Evolutionary conservation across 768 basidiomycete genomes (phyloP).

Genomic region (Trametopsis cervina): DNA sequence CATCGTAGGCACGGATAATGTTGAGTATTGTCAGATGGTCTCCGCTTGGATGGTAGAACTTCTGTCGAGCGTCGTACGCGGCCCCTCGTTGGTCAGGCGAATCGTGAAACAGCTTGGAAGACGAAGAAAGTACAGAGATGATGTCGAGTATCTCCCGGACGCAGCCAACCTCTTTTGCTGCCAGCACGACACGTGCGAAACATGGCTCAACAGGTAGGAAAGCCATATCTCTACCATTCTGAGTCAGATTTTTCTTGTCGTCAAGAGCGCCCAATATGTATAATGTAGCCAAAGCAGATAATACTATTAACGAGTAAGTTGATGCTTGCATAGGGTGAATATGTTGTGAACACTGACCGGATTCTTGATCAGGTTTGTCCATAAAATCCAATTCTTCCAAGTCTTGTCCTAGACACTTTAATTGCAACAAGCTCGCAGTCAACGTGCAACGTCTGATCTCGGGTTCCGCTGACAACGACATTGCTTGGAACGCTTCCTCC

Average conservation of each 20-base stretch:
- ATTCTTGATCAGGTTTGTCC: conserved; percentile 74
- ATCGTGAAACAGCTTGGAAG: conserved; percentile 79
- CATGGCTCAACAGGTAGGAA: conserved; percentile 89
- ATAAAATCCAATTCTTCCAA: conserved; percentile 80
- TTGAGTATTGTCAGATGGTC: conserved; percentile 92
- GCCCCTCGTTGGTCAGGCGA: conserved; percentile 66
- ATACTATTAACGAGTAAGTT: conserved; percentile 32
- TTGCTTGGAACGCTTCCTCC: conserved; percentile 61
- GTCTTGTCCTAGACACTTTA: conserved; percentile 79
- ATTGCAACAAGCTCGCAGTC: conserved; percentile 74
- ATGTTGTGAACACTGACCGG: conserved; percentile 44
- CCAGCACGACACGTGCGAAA: conserved; percentile 71
- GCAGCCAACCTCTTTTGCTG: conserved; percentile 68
- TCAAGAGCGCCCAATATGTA: conserved; percentile 78
- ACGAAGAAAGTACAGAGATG: conserved; percentile 74
- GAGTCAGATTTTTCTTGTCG: conserved; percentile 55
- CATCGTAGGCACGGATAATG: conserved; percentile 74
- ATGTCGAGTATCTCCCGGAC: conserved; percentile 77
- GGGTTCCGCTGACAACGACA: conserved; percentile 67
- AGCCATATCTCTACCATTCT: conserved; percentile 78
- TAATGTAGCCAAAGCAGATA: conserved; percentile 61
- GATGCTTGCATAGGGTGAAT: not conserved
- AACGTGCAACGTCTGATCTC: conserved; percentile 89
- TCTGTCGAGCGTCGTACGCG: conserved; percentile 60
- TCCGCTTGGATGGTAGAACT: conserved; percentile 79